Base-by-base conservation (phyloP, 805 yeast species). In the Naumovozyma baii region DNA sequence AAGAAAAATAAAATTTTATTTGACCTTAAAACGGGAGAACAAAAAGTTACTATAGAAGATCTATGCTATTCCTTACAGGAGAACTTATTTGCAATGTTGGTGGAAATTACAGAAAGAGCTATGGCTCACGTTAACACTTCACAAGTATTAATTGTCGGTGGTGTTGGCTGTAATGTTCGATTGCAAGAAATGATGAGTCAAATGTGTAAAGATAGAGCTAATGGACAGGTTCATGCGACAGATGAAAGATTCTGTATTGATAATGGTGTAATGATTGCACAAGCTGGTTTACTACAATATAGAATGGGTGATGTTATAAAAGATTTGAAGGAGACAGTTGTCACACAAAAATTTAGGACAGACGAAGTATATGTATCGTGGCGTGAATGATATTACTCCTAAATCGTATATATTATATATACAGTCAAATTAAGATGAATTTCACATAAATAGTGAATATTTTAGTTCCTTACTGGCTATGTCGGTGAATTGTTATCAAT, bases 231-330 rank as follows among this genome's bases (percentile, higher is more conserved):
- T 3, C 86, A 71, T 57, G 96, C 98, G 2, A 92, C 98, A 0
- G 98, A 92, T 61, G 97, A 92, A 56, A 65, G 97, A 42, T 90
- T 92, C 57, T 92, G 98, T 63, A 92, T 92, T 33, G 98, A 92
- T 58, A 92, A 92, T 55, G 98, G 98, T 9, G 92, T 90, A 30
- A 92, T 92, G 98, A 92, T 92, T 52, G 98, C 98, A 0, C 98
- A 92, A 54, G 97, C 98, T 0, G 98, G 98, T 0, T 65, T 92
- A 36, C 60, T 92, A 43, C 84, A 83, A 38, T 87, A 77, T 55
- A 69, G 97, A 50, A 82, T 80, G 71, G 96, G 96, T 1, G 77
- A 75, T 40, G 52, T 55, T 12, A 74, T 75, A 2, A 71, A 65
- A 18, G 70, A 67, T 5, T 51, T 90, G 36, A 57, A 66, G 19